Evolutionary conservation across 2,329 filamentous ascomycete genomes (phyloP), one percentile per base, ranked within the genome.

Genomic region (Tolypocladium ophioglossoides): DNA sequence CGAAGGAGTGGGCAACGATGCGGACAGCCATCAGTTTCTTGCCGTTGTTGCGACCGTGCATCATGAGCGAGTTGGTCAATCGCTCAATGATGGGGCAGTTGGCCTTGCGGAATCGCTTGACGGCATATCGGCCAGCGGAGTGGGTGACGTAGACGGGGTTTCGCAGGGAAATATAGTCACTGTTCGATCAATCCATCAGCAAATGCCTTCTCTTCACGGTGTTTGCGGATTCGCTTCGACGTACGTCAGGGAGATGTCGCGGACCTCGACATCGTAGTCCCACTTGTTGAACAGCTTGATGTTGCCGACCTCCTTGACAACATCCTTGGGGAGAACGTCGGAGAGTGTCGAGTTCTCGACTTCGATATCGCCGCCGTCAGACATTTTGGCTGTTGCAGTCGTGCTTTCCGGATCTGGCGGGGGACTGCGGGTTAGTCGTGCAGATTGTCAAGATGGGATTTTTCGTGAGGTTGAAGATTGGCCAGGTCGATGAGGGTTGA

Each of bases 41-140:
- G 79, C 94, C 94, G 89, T 96, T 99, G 89, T 99, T 99, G 80
- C 94, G 94, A 79, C 94, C 94, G 87, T 99, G 96, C 92, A 97
- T 97, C 95, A 99, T 99, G 76, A 99, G 87, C 58, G 94, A 97
- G 89, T 99, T 99, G 84, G 94, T 99, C 70, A 99, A 87, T 76
- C 94, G 92, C 89, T 99, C 94, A 74, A 99, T 96, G 86, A 99
- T 97, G 71, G 94, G 94, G 89, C 94, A 99, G 85, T 97, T 95
- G 75, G 95, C 94, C 87, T 99, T 99, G 83, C 94, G 89, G 90
- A 99, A 99, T 74, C 95, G 88, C 91, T 99, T 99, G 80, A 87
- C 85, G 74, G 94, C 94, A 85, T 96, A 99, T 75, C 91, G 90
- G 75, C 94, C 94, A 72, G 95, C 94, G 65, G 91, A 95, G 86